Evolutionary conservation across 345 rosid genomes (phyloP), one percentile per base, ranked within the genome.

Genomic region (Brassica juncea): DNA sequence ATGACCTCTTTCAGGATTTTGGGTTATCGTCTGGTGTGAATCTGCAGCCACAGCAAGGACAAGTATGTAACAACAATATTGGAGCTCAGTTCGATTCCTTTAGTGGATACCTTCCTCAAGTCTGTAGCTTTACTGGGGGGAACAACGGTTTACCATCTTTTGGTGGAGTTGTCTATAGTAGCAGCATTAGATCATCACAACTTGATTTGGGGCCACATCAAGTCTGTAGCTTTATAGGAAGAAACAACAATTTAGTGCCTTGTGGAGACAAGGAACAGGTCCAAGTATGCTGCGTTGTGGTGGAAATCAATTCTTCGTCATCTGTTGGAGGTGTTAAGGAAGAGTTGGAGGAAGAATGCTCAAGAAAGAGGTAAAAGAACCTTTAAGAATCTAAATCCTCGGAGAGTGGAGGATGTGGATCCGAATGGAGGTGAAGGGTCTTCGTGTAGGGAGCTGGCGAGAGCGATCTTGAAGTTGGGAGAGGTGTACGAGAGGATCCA

Each of bases 401-500:
- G 78, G 6, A 75, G 77, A 21, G 80, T 79, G 71, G 82, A 79
- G 64, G 85, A 73, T 14, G 74, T 81, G 69, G 86, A 84, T 66
- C 71, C 14, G 19, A 83, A 83, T n/a, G 83, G 70, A 74, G 89
- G 84, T 12, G 83, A 76, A 74, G 89, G 55, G 70, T 86, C 71
- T 0, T 30, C 78, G 2, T 91, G 77, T 65, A 82, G 84, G 84
- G 87, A 85, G 63, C 39, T 89, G 68, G 92, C 92, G n/a, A 78
- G 85, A 66, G 90, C 92, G 6, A 88, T 92, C 35, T 72, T 87
- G 80, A 86, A 84, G 44, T 84, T 92, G 6, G 94, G 92, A 1
- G 91, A 89, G 82, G 86, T 84, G 4, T 92, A 88, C 42, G 89
- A 88, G 87, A 87, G 90, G 71, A 86, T 84, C 3, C 92, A 91